A percentile compares a stretch with the other conserved stretches of the same genome.
These are phyloP conservation scores for Taphrina populina DNA, from an alignment of 1,139 yeast genomes.

Conservation along the genomic window DNA sequence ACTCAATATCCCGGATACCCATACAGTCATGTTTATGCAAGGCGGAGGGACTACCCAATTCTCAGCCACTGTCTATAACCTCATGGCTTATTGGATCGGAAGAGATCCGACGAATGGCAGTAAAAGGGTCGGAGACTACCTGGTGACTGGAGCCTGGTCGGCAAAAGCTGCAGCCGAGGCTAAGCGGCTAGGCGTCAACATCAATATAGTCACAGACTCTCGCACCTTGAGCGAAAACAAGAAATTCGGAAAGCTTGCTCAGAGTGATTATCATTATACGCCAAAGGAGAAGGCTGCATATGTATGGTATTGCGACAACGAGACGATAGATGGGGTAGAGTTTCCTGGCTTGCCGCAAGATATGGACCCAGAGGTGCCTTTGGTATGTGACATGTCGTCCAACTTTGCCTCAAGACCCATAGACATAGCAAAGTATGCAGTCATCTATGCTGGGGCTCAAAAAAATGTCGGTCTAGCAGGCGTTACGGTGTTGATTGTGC, in stretches of 20 bases:
- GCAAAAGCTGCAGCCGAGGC: conserved; percentile 86
- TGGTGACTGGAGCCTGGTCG: conserved; percentile 92
- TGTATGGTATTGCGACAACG: conserved; percentile 90
- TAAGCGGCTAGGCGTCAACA: conserved; percentile 71
- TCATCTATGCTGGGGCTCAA: conserved; percentile 84
- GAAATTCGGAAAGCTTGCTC: conserved; percentile 68
- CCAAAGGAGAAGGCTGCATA: conserved; percentile 64
- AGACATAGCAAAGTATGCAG: conserved; percentile 80
- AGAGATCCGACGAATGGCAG: conserved; percentile 52
- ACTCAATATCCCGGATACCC: conserved; percentile 78
- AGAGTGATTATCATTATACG: conserved; percentile 46
- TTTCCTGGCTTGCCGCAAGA: conserved; percentile 59
- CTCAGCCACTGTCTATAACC: conserved; percentile 78
- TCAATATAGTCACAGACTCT: conserved; percentile 67
- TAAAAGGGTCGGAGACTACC: conserved; percentile 79
- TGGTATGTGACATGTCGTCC: conserved; percentile 94
- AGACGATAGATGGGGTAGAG: conserved; percentile 93
- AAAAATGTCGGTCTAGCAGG: conserved; percentile 97
- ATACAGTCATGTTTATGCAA: conserved; percentile 89
- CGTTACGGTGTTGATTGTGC: conserved; percentile 82
- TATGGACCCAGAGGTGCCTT: conserved; percentile 46
- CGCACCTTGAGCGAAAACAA: conserved; percentile 49
- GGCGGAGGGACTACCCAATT: conserved; percentile 98
- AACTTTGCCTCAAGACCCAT: conserved; percentile 78
- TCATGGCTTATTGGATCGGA: conserved; percentile 70